These are phyloP conservation scores for Cyclocybe cylindracea DNA, from an alignment of 768 basidiomycete genomes.

Conservation along the genomic window DNA sequence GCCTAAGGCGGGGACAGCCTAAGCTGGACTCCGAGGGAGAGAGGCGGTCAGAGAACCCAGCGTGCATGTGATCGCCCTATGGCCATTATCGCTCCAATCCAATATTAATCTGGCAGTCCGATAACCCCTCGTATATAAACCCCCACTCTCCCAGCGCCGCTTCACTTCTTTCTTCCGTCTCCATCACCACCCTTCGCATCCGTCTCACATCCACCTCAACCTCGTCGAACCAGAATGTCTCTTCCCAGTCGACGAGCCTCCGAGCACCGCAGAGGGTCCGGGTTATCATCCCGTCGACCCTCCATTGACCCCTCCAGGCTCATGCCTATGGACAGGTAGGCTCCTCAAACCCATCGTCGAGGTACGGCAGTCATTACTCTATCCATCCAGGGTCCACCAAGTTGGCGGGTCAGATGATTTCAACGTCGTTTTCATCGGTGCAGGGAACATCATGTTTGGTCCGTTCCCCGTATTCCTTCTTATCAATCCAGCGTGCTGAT, in stretches of 20 bases:
- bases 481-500: conserved; percentile 4
- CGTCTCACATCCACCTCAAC: not conserved
- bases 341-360: conserved; percentile 8
- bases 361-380: conserved; percentile 2
- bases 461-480: not conserved
- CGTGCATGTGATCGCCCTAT: too few species aligned
- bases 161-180: not conserved
- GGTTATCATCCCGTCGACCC: conserved; percentile 51
- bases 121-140: not conserved
- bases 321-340: conserved; percentile 79
- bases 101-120: not conserved
- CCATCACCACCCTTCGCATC: too few species aligned
- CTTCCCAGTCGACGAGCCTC: conserved; percentile 5
- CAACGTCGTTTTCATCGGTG: conserved; percentile 94
- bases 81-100: not conserved
- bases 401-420: conserved; percentile 71
- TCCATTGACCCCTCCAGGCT: conserved; percentile 81
- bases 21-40: too few species aligned
- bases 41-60: too few species aligned
- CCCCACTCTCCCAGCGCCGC: not conserved
- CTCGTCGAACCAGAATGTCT: not conserved
- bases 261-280: conserved; percentile 32
- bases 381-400: conserved; percentile 43
- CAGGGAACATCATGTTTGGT: conserved; percentile 99
- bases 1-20: too few species aligned